A percentile compares a stretch with the other conserved stretches of the same genome.
Evolutionary conservation across 768 basidiomycete species (phyloP).

Genomic region (Pholiota conissans): DNA sequence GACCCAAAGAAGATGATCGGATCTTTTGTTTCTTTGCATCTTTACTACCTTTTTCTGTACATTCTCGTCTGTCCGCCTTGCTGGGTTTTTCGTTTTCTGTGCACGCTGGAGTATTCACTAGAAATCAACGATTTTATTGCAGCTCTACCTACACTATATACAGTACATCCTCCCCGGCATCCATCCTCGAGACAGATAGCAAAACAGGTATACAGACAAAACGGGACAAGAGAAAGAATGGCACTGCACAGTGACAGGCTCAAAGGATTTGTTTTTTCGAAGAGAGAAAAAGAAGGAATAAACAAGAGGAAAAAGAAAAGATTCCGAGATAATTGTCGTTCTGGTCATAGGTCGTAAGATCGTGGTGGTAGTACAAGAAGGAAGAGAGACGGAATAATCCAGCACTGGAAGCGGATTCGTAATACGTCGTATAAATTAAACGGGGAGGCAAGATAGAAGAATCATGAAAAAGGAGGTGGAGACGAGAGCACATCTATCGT

Average conservation of each 20-base stretch:
- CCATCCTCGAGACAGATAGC: slow-evolving; percentile 23
- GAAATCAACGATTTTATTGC: slow-evolving; percentile 13
- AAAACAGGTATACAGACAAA: slow-evolving; percentile 3
- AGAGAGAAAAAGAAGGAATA: background rate
- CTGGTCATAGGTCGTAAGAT: slow-evolving; percentile 3
- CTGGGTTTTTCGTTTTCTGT: slow-evolving; percentile 9
- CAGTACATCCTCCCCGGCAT: slow-evolving; percentile 6
- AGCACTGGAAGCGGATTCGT: background rate
- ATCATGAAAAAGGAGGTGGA: background rate
- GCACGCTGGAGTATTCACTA: slow-evolving; percentile 10
- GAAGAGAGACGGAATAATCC: background rate
- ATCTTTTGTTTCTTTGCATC: slow-evolving; percentile 1
- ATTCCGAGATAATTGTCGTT: slow-evolving; percentile 8
- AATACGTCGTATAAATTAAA: background rate
- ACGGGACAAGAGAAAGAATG: slow-evolving; percentile 2
- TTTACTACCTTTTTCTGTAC: slow-evolving; percentile 14
- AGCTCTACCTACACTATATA: slow-evolving; percentile 3
- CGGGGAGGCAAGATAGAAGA: background rate
- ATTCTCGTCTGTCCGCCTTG: slow-evolving; percentile 7
- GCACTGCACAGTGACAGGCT: background rate
- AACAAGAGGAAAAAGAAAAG: background rate
- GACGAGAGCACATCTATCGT: background rate
- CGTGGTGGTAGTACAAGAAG: background rate
- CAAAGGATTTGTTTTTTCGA: slow-evolving; percentile 1
- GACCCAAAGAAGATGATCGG: slow-evolving; percentile 66